These are phyloP conservation scores for Saturnispora bothae DNA, from an alignment of 805 yeast genomes.

Conservation along the genomic window DNA sequence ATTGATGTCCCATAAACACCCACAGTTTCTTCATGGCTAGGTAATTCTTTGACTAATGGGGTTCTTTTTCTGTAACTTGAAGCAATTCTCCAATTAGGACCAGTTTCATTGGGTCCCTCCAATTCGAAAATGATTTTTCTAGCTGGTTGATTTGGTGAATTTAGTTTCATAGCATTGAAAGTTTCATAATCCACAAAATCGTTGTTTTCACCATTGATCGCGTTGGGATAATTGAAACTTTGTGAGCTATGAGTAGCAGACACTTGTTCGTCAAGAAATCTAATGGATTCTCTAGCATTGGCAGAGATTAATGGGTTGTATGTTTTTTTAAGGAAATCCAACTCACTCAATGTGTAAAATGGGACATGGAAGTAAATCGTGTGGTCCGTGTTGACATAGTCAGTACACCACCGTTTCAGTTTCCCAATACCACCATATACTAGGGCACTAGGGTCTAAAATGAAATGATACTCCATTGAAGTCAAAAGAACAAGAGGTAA, in stretches of 20 bases:
- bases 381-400: background rate
- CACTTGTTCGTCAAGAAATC: constrained; percentile 39
- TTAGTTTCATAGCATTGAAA: constrained; percentile 9
- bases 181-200: constrained; percentile 17
- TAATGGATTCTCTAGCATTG: constrained; percentile 57
- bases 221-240: too few relatives aligned
- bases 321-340: constrained; percentile 48
- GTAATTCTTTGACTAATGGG: constrained; percentile 33
- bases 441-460: constrained; percentile 58
- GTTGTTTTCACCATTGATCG: constrained; percentile 6
- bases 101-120: constrained; percentile 34
- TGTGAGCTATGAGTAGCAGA: constrained; percentile 10
- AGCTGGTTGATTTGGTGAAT: background rate
- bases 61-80: constrained; percentile 33
- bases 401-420: constrained; percentile 47
- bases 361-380: constrained; percentile 39
- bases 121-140: constrained; percentile 12
- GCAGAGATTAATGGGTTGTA: constrained; percentile 41
- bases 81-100: constrained; percentile 43
- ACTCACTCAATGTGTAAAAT: constrained; percentile 45
- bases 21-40: constrained; percentile 13
- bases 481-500: background rate
- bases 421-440: constrained; percentile 56
- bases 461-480: constrained; percentile 26
- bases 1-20: constrained; percentile 16